phyloP scores from a whole-genome alignment of 257 asterid genomes.

The Salvia miltiorrhiza region DNA sequence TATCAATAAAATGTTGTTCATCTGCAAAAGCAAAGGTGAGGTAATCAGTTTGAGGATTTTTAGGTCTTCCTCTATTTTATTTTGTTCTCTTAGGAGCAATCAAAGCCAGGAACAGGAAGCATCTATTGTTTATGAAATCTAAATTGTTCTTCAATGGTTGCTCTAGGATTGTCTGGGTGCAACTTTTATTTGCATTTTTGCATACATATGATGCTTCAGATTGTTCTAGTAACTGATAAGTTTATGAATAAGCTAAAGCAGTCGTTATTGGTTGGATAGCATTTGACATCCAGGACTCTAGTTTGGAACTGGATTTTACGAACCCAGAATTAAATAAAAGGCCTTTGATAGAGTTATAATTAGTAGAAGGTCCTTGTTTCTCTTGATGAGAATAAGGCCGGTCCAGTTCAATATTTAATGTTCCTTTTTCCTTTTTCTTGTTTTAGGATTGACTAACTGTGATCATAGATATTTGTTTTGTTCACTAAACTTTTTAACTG shows the following conservation, averaged over 20 bases:
- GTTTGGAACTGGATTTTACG: constrained; percentile 3
- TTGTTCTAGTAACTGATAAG: not conserved
- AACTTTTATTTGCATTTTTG: not conserved
- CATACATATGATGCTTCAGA: not conserved
- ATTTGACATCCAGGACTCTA: not conserved
- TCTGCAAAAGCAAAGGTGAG: constrained; percentile 12
- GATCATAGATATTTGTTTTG: not conserved
- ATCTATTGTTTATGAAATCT: not conserved
- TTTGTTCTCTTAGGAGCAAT: not conserved
- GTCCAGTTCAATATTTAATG: not conserved
- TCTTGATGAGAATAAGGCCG: not conserved
- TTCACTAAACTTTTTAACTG: not conserved
- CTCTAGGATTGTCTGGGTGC: not conserved
- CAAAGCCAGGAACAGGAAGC: constrained; percentile 9
- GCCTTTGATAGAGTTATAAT: not conserved
- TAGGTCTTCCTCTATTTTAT: not conserved
- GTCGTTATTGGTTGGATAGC: constrained; percentile 7
- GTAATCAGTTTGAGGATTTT: constrained; percentile 4
- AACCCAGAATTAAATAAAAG: not conserved
- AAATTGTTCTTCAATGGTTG: constrained; percentile 17
- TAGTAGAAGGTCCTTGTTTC: constrained; percentile 1
- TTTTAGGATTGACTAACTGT: not conserved
- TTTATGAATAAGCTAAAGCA: not conserved
- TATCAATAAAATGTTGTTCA: constrained; percentile 4
- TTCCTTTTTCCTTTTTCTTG: not conserved